Percentiles rank a stretch among this genome's conserved stretches.
Conservation (phyloP, 495 filamentous ascomycete species). For the Tricharina praecox region DNA sequence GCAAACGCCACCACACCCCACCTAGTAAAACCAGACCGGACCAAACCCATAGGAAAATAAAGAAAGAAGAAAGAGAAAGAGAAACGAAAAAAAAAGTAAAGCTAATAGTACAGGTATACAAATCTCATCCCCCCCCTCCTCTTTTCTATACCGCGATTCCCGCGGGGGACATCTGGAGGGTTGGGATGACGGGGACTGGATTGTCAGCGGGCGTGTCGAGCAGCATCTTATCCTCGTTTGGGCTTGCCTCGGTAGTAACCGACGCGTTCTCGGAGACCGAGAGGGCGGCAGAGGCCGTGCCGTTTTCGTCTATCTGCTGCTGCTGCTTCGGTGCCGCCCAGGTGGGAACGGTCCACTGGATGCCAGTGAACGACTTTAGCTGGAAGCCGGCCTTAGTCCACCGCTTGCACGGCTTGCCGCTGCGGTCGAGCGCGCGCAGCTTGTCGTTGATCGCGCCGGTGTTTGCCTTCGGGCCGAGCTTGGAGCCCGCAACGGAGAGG, state of each 20-base stretch:
- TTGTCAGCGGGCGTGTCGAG: background rate
- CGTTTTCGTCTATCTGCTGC: background rate
- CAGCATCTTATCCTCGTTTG: background rate
- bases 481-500: conserved; percentile 31
- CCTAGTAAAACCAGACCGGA: too few species aligned
- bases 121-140: too few species aligned
- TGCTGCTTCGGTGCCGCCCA: conserved; percentile 51
- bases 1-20: too few species aligned
- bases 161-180: too few species aligned
- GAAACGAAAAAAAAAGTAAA: too few species aligned
- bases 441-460: conserved; percentile 95
- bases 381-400: conserved; percentile 70
- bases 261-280: background rate
- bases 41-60: too few species aligned
- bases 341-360: conserved; percentile 62
- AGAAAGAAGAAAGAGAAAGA: too few species aligned
- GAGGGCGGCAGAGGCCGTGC: background rate
- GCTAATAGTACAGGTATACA: too few species aligned
- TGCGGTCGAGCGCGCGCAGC: conserved; percentile 80
- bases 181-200: too few species aligned
- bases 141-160: too few species aligned
- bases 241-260: background rate
- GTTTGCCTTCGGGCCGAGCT: conserved; percentile 92
- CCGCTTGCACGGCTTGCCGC: conserved; percentile 74
- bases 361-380: conserved; percentile 85